A percentile compares a stretch with the other conserved stretches of the same genome.
Conservation (phyloP, 371 early-diverging fungal species). For the Mycotypha africana region DNA sequence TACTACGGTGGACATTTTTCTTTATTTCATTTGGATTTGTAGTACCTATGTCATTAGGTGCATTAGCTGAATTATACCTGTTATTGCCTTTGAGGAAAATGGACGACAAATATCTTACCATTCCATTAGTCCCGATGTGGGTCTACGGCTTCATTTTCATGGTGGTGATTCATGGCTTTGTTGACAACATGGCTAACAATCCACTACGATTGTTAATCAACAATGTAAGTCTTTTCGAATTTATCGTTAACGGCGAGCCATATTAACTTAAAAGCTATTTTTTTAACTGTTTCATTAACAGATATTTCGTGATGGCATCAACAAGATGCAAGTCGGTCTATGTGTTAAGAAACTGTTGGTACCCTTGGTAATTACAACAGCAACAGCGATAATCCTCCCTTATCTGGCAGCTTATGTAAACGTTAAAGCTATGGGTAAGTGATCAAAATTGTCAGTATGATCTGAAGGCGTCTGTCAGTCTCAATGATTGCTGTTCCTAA, state of each 20-base stretch:
- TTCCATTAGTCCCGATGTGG: slow-evolving; percentile 42
- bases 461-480: no score
- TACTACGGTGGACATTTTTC: slow-evolving; percentile 22
- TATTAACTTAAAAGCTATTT: not conserved
- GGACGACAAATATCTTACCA: slow-evolving; percentile 11
- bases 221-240: slow-evolving; percentile 17
- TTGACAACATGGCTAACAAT: slow-evolving; percentile 28
- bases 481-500: no score
- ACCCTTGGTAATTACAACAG: slow-evolving; percentile 1
- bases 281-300: not conserved
- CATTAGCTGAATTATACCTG: slow-evolving; percentile 45
- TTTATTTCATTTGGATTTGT: slow-evolving; percentile 34
- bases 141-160: slow-evolving; percentile 37
- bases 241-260: not conserved
- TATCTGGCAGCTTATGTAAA: slow-evolving; percentile 7
- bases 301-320: slow-evolving; percentile 17
- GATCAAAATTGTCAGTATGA: no score
- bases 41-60: slow-evolving; percentile 41
- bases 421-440: slow-evolving; percentile 5
- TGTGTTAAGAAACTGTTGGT: slow-evolving; percentile 2
- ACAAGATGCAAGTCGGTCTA: slow-evolving; percentile 5
- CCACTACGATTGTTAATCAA: slow-evolving; percentile 17
- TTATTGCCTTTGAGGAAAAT: slow-evolving; percentile 34
- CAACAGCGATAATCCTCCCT: slow-evolving; percentile 2
- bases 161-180: slow-evolving; percentile 25